Evolutionary conservation across 139 green algal species (phyloP), one percentile per base, ranked within the genome.

Genomic region (Volvox reticuliferus): DNA sequence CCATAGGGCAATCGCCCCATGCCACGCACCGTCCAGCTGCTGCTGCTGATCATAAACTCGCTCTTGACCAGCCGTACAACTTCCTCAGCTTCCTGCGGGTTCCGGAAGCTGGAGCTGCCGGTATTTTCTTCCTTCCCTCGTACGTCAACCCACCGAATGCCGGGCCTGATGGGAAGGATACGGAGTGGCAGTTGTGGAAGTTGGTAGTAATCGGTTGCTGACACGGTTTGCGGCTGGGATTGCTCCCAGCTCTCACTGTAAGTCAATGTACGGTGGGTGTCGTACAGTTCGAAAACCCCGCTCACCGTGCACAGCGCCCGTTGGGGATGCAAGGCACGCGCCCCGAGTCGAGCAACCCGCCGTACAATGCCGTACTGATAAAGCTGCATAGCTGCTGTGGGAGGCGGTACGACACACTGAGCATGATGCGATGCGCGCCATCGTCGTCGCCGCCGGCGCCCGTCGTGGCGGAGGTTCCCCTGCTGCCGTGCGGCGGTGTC

Each of bases 341-440:
- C 44, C 44, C 44, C 44, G 44, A 55, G 9, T 55, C 9, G 44
- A 73, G 61, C 76, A 19, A 20, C 16, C 33, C 62, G 87, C 55
- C 61, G 87, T 86, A 91, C 87, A 91, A 71, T 9, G 14, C 19
- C 16, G 9, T 6, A 33, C 76, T 86, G 33, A 91, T 73, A 55
- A 91, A 86, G 14, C 1, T 19, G 76, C 87, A 91, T 62, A 91
- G 76, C 22, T 22, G 5, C 5, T 33, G 62, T 3, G 87, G 87
- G 76, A 91, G 76, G 61, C 87, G 76, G 76, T 91, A 91, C 76
- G 87, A 91, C 61, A 79, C 33, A 6, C 62, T 62, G 24, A 91
- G 87, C 37, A 91, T 75, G 17, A 91, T 3, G n/a, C 76, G 87
- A 19, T 26, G 37, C 24, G 50, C 37, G 69, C 22, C 68, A 26